phyloP scores from a whole-genome alignment of 768 basidiomycete genomes.

The Lactarius pseudohatsudake region DNA sequence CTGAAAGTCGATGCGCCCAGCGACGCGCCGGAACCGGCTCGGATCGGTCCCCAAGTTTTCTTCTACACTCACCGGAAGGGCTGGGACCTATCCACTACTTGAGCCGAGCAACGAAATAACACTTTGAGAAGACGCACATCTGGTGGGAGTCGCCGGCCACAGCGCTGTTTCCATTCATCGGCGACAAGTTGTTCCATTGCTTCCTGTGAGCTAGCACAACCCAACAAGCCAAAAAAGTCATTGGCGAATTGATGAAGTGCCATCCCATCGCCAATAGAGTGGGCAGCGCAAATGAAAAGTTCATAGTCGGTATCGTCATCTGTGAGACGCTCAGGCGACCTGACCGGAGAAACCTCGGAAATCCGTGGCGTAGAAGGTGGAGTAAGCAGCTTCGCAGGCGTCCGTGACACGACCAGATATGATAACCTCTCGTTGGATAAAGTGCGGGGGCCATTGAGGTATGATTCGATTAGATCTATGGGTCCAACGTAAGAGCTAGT shows the following conservation, averaged over 20 bases:
- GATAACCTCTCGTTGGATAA: conserved; percentile 67
- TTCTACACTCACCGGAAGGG: conserved; percentile 33
- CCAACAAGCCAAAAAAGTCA: conserved; percentile 71
- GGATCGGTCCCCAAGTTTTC: conserved; percentile 33
- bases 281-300: conserved; percentile 71
- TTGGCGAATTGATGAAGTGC: conserved; percentile 80
- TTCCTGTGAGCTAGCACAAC: conserved; percentile 34
- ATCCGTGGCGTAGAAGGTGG: conserved; percentile 38
- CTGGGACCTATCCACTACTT: conserved; percentile 9
- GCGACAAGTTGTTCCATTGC: conserved; percentile 36
- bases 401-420: conserved; percentile 54
- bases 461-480: conserved; percentile 60
- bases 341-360: conserved; percentile 9
- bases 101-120: neutral
- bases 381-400: conserved; percentile 33
- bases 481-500: neutral
- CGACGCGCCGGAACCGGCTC: conserved; percentile 33
- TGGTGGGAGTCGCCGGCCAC: conserved; percentile 27
- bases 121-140: conserved; percentile 24
- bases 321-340: conserved; percentile 26
- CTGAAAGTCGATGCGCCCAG: conserved; percentile 37
- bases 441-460: conserved; percentile 76
- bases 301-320: conserved; percentile 44
- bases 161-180: conserved; percentile 39
- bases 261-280: conserved; percentile 88